Conservation (phyloP, 2,329 filamentous ascomycete genomes). For the Chaetomium strumarium region DNA sequence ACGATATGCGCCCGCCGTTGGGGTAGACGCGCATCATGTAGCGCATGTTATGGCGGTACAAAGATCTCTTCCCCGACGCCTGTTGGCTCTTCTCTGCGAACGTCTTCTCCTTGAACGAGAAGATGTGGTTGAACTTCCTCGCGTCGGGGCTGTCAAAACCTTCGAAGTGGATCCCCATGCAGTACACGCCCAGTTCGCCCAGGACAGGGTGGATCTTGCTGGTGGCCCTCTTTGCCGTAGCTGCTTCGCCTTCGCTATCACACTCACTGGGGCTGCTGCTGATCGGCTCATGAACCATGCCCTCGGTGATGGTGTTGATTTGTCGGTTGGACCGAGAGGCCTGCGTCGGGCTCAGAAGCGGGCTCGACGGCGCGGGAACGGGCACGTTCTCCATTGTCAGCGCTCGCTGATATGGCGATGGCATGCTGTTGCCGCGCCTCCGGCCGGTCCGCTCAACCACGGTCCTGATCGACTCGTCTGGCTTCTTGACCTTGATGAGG, state of each 20-base stretch:
- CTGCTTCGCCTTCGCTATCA: constrained; percentile 60
- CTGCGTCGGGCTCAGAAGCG: constrained; percentile 46
- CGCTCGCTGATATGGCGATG: constrained; percentile 66
- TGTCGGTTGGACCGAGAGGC: constrained; percentile 45
- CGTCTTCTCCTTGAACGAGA: constrained; percentile 86
- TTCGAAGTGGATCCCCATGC: constrained; percentile 70
- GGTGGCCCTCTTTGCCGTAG: constrained; percentile 51
- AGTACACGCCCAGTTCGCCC: constrained; percentile 77
- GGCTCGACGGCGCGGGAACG: constrained; percentile 49
- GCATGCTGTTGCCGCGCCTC: constrained; percentile 63
- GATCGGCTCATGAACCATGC: constrained; percentile 47
- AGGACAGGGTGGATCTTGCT: constrained; percentile 85
- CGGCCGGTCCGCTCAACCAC: constrained; percentile 44
- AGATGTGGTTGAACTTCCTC: constrained; percentile 87
- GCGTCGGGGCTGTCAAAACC: constrained; percentile 74
- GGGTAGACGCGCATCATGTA: constrained; percentile 95
- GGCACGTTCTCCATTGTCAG: constrained; percentile 52
- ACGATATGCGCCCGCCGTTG: constrained; percentile 71
- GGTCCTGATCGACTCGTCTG: constrained; percentile 44
- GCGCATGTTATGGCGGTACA: constrained; percentile 86
- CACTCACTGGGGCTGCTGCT: constrained; percentile 72
- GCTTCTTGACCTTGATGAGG: constrained; percentile 90
- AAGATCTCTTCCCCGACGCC: constrained; percentile 66
- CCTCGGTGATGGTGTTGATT: constrained; percentile 54
- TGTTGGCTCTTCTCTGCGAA: constrained; percentile 77